Evolutionary conservation across 768 basidiomycete genomes (phyloP).

Genomic region (Russula griseocarnosa): DNA sequence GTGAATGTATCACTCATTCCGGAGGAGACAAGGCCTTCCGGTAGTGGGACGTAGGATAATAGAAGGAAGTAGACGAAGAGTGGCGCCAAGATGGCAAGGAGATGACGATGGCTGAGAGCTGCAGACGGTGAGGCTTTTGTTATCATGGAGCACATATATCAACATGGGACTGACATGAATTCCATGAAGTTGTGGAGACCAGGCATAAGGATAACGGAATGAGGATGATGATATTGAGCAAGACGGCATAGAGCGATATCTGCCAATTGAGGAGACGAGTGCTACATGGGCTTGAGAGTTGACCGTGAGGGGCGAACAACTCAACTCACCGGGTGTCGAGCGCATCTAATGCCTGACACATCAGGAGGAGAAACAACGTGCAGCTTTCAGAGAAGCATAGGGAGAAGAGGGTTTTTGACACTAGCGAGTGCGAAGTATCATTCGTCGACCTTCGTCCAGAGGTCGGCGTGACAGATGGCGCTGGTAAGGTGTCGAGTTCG

Average conservation of each 20-base stretch:
- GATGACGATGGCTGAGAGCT: conserved; percentile 11
- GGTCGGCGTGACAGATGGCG: conserved; percentile 11
- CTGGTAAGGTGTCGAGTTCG: conserved; percentile 24
- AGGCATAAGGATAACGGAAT: conserved; percentile 63
- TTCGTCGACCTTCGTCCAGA: conserved; percentile 14
- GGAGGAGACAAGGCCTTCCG: conserved; percentile 41
- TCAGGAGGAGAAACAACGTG: conserved; percentile 64
- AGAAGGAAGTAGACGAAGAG: conserved; percentile 48
- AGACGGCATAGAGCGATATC: conserved; percentile 57
- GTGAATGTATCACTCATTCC: conserved; percentile 37
- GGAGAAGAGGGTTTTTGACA: conserved; percentile 61
- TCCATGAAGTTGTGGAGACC: conserved; percentile 42
- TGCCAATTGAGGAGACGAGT: conserved; percentile 65
- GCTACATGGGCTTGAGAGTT: conserved; percentile 36
- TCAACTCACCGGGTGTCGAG: conserved; percentile 53
- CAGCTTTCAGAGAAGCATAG: conserved; percentile 73
- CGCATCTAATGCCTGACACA: conserved; percentile 61
- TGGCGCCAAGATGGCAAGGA: conserved; percentile 18
- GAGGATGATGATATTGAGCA: conserved; percentile 58
- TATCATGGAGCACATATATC: conserved; percentile 4
- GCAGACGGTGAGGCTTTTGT: not conserved
- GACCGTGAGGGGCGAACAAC: not conserved
- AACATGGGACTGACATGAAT: conserved; percentile 21
- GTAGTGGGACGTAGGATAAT: conserved; percentile 67
- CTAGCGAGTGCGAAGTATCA: conserved; percentile 46